Conservation (phyloP, 495 filamentous ascomycete species). For the Penicillium arizonense region DNA sequence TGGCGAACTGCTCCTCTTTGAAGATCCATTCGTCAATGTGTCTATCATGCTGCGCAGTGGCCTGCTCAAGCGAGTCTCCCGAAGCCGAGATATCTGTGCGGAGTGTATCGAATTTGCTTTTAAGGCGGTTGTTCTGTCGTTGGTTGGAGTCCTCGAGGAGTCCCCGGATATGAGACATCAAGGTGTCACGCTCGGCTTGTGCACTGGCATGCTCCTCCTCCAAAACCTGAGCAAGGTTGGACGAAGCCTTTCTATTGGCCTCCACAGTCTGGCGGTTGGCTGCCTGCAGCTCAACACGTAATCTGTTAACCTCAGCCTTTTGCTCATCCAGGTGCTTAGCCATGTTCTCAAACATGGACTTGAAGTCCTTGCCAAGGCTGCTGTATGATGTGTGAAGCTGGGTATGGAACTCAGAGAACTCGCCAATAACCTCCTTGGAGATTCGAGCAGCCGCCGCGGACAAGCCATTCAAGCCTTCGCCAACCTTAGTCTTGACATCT, state of each 20-base stretch:
- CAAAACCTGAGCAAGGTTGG: constrained; percentile 67
- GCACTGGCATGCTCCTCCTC: constrained; percentile 73
- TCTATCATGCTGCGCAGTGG: constrained; percentile 61
- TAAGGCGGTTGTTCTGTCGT: constrained; percentile 69
- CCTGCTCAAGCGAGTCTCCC: constrained; percentile 59
- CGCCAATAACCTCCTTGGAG: constrained; percentile 84
- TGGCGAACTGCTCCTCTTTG: constrained; percentile 65
- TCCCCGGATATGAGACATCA: constrained; percentile 72
- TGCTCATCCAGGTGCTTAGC: constrained; percentile 72
- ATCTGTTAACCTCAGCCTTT: constrained; percentile 67
- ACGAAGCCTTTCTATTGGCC: constrained; percentile 62
- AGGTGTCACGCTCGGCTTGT: constrained; percentile 65
- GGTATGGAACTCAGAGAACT: constrained; percentile 76
- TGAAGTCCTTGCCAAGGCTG: constrained; percentile 86
- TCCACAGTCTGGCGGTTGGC: constrained; percentile 65
- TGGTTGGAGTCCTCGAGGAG: constrained; percentile 74
- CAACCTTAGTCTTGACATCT: constrained; percentile 81
- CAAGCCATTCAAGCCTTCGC: constrained; percentile 79
- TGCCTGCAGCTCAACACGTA: constrained; percentile 65
- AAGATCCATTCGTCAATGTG: constrained; percentile 75
- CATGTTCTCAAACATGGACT: constrained; percentile 77
- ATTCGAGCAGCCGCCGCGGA: constrained; percentile 84
- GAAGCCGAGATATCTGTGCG: constrained; percentile 61
- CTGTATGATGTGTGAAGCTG: constrained; percentile 85
- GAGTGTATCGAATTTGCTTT: constrained; percentile 57